These are phyloP conservation scores for Oryza meridionalis DNA, from an alignment of 176 grass and related monocot genomes.

Conservation along the genomic window DNA sequence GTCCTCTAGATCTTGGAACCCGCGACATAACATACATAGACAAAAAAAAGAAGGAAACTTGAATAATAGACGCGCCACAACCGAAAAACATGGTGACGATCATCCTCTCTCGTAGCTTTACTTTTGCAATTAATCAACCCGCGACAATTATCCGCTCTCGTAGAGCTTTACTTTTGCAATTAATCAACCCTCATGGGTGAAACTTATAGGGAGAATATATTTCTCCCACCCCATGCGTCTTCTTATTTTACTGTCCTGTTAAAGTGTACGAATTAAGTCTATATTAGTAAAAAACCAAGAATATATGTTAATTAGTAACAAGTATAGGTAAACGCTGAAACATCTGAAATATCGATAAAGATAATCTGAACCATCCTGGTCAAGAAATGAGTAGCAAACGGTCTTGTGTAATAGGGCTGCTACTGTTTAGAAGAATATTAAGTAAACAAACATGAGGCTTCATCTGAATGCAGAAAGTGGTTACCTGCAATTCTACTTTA, in stretches of 20 bases:
- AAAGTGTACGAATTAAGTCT: neutral
- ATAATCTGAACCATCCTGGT: neutral
- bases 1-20: too few relatives aligned
- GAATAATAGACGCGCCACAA: neutral
- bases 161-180: too few relatives aligned
- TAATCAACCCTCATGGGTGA: too few relatives aligned
- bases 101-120: too few relatives aligned
- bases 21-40: too few relatives aligned
- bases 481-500: conserved; percentile 59
- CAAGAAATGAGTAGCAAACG: neutral
- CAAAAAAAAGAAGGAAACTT: neutral
- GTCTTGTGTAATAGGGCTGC: neutral
- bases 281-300: neutral
- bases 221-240: conserved; percentile 47
- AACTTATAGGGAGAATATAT: conserved; percentile 21
- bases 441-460: neutral
- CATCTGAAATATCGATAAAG: neutral
- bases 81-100: neutral
- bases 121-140: too few relatives aligned
- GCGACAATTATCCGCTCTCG: too few relatives aligned
- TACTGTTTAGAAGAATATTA: neutral
- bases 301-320: neutral
- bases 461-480: neutral
- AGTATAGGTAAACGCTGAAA: neutral
- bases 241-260: conserved; percentile 51